Evolutionary conservation across 257 asterid genomes (phyloP).

Genomic region (Gynochthodes officinalis): DNA sequence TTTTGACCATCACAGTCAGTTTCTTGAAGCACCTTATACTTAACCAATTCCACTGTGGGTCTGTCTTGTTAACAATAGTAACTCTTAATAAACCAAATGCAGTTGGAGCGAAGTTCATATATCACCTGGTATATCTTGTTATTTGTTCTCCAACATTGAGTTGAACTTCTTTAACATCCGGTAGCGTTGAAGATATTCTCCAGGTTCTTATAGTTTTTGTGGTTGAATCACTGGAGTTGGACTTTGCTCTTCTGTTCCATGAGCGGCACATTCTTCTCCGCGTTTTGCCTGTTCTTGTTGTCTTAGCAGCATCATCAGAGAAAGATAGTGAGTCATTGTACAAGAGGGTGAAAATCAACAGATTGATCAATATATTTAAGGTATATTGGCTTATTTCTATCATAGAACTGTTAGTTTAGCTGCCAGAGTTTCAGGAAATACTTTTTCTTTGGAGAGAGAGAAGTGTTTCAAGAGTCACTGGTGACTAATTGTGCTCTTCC

Average conservation of each 20-base stretch:
- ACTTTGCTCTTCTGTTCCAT: slow-evolving; percentile 90
- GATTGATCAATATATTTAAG: slow-evolving; percentile 88
- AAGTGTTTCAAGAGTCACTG: neutral
- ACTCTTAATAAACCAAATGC: neutral
- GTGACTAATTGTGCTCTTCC: neutral
- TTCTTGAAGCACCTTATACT: slow-evolving; percentile 2
- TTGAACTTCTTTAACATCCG: slow-evolving; percentile 55
- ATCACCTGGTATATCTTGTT: neutral
- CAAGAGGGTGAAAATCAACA: slow-evolving; percentile 92
- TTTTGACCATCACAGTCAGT: neutral
- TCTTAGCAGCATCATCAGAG: slow-evolving; percentile 96
- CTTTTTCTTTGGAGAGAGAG: neutral
- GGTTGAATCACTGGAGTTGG: slow-evolving; percentile 94
- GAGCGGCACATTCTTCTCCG: slow-evolving; percentile 97
- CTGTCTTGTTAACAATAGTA: neutral
- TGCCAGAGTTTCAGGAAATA: neutral
- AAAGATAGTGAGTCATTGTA: slow-evolving; percentile 93
- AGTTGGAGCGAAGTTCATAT: neutral
- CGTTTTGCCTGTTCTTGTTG: slow-evolving; percentile 96
- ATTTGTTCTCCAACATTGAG: slow-evolving; percentile 1
- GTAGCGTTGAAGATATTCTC: slow-evolving; percentile 94
- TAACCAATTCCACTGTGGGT: neutral
- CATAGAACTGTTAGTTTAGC: neutral
- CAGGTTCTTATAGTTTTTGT: slow-evolving; percentile 98
- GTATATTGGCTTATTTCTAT: slow-evolving; percentile 32